Evolutionary conservation across 176 grass and related monocot species (phyloP), one percentile per base, ranked within the genome.

Genomic region (Avena atlantica): DNA sequence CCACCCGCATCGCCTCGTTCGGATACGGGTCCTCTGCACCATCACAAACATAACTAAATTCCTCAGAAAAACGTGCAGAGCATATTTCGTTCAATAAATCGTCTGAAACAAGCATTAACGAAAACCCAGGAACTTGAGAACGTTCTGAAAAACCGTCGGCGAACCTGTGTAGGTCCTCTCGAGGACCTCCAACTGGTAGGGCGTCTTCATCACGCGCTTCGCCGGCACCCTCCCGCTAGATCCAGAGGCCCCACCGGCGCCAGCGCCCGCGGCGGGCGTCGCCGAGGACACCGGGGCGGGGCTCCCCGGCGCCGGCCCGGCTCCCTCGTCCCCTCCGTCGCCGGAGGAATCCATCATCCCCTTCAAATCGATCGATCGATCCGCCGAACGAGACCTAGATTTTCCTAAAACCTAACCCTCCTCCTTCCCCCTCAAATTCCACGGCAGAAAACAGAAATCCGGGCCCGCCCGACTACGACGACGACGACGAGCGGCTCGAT

Each of bases 161-260:
- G 53, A 55, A 99, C 97, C 91, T 86, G 89, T 23, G 40, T 99
- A 99, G 2, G 94, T 99, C 83, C 85, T 91, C 80, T 99, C 94
- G 44, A 99, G 94, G 13, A 99, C 78, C 79, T 99, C 92, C 78
- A 99, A 72, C 76, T 99, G 97, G 73, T 96, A 99, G 75, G 94
- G 97, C 69, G 90, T 99, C 92, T 99, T 99, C 97, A 99, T 99
- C 49, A 95, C 87, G 47, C 97, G 89, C 78, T 96, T 99, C 12
- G 88, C 34, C 31, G 90, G 16, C 24, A 79, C 81, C 70, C 89
- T 93, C n/a, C 86, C 94, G 29, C 82, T 69, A 80, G 87, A 89
- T 84, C 92, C 86, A 17, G 90, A 91, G 9, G 88, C 84, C 1
- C 68, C 85, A 2, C 82, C 82, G 6, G 84, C 48, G 17, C 44